phyloP scores from a whole-genome alignment of 495 filamentous ascomycete species.

The Neurospora pannonica region DNA sequence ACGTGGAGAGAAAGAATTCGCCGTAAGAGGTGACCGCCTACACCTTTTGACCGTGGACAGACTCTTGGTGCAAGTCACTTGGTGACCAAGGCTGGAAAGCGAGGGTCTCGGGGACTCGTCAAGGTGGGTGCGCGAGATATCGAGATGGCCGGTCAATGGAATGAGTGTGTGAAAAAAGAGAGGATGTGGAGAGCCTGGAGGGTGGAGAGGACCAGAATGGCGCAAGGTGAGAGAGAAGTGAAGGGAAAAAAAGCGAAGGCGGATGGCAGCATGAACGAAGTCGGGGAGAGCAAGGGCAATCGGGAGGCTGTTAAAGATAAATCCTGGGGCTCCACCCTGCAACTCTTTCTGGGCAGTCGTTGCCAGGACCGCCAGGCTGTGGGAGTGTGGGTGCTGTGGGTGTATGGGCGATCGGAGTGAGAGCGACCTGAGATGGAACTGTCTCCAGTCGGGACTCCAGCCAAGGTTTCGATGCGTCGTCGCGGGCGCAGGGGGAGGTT shows the following conservation, averaged over 20 bases:
- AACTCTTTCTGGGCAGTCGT: conserved; percentile 1
- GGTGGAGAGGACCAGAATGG: conserved; percentile 12
- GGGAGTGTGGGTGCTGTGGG: background rate
- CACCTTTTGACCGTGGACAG: background rate
- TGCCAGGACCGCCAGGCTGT: background rate
- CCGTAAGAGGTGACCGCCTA: background rate
- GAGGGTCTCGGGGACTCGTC: background rate
- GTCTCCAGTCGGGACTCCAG: background rate
- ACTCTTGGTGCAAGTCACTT: background rate
- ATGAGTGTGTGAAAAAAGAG: conserved; percentile 1
- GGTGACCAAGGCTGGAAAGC: background rate
- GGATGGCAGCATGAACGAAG: conserved; percentile 11
- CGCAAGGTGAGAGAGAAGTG: background rate
- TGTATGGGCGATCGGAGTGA: background rate
- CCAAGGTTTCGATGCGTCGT: background rate
- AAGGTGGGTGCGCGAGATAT: background rate
- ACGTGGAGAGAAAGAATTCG: background rate
- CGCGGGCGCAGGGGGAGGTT: background rate
- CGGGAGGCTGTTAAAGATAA: conserved; percentile 23
- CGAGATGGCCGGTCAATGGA: background rate
- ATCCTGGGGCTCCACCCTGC: conserved; percentile 20
- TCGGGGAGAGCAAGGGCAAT: conserved; percentile 10
- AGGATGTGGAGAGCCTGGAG: conserved; percentile 18
- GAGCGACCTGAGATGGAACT: background rate
- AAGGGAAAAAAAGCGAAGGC: conserved; percentile 8